These are phyloP conservation scores for Selenicereus undatus DNA, from an alignment of 148 eudicot genomes.

Conservation along the genomic window DNA sequence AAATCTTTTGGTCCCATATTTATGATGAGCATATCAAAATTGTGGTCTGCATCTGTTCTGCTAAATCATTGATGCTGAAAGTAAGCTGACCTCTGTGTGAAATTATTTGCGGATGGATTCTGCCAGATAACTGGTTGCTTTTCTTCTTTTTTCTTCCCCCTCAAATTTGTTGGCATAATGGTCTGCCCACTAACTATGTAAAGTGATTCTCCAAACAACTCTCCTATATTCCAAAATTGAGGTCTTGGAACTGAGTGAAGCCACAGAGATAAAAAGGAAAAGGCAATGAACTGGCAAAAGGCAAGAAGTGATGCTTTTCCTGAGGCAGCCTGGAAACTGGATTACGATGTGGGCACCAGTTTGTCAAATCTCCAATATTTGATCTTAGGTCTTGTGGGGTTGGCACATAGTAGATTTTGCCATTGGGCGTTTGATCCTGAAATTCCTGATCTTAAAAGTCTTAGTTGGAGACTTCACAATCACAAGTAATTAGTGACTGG, in stretches of 20 bases:
- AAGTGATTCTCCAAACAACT: conserved; percentile 25
- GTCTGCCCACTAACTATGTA: conserved; percentile 6
- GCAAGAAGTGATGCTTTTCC: conserved; percentile 14
- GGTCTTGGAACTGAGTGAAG: conserved; percentile 15
- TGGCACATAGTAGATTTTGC: not conserved
- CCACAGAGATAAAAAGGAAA: conserved; percentile 16
- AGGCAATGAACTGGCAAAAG: not conserved
- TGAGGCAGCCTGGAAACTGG: not conserved
- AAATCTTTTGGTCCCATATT: conserved; percentile 17
- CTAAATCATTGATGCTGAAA: conserved; percentile 7
- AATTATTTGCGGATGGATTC: conserved; percentile 25
- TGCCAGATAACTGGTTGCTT: conserved; percentile 20
- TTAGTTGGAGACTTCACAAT: not conserved
- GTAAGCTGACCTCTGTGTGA: conserved; percentile 16
- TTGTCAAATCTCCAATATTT: conserved; percentile 12
- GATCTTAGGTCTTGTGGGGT: conserved; percentile 9
- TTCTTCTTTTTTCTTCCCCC: conserved; percentile 7
- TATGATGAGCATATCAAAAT: conserved; percentile 35
- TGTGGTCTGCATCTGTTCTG: conserved; percentile 27
- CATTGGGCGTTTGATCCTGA: not conserved
- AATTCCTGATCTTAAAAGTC: conserved; percentile 4
- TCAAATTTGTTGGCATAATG: conserved; percentile 8
- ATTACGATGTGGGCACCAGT: conserved; percentile 7
- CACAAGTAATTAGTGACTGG: not conserved
- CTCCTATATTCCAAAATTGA: conserved; percentile 5